Evolutionary conservation across 345 rosid genomes (phyloP).

Genomic region (Ailanthus altissimus): DNA sequence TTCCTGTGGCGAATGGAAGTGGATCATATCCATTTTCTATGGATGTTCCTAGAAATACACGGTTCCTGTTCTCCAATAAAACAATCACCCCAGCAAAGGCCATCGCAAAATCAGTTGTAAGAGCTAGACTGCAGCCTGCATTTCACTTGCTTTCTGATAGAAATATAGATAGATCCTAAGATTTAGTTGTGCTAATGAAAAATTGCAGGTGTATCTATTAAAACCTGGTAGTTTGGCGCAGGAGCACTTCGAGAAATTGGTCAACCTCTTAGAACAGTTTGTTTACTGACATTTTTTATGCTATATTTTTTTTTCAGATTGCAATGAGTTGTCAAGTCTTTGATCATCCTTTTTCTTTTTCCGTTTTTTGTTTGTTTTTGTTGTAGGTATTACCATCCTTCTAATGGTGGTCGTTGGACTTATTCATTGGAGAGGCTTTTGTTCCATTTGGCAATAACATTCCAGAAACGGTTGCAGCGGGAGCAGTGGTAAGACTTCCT

Average conservation of each 20-base stretch:
- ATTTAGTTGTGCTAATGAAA: slow-evolving; percentile 23
- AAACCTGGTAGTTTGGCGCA: slow-evolving; percentile 75
- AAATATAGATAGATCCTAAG: slow-evolving; percentile 23
- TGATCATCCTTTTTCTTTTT: slow-evolving; percentile 14
- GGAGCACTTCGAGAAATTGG: slow-evolving; percentile 80
- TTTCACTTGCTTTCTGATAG: slow-evolving; percentile 28
- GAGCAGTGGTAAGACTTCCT: slow-evolving; percentile 77
- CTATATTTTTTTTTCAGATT: slow-evolving; percentile 20
- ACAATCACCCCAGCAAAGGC: slow-evolving; percentile 83
- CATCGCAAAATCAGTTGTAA: slow-evolving; percentile 85
- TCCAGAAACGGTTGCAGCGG: slow-evolving; percentile 85
- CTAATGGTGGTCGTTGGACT: slow-evolving; percentile 99
- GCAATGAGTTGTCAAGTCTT: slow-evolving; percentile 13
- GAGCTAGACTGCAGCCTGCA: slow-evolving; percentile 27
- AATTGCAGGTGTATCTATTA: slow-evolving; percentile 76
- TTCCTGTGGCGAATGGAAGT: slow-evolving; percentile 97
- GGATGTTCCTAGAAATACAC: slow-evolving; percentile 89
- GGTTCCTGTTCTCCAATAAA: slow-evolving; percentile 89
- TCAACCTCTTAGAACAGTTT: slow-evolving; percentile 97
- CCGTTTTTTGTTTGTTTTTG: no score
- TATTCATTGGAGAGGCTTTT: slow-evolving; percentile 89
- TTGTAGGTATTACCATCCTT: slow-evolving; percentile 92
- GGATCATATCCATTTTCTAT: slow-evolving; percentile 93
- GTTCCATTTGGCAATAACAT: slow-evolving; percentile 69
- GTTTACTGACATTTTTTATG: slow-evolving; percentile 44